A percentile compares a stretch with the other conserved stretches of the same genome.
Evolutionary conservation across 345 rosid species (phyloP).

Genomic region (Eucalyptus marginata): DNA sequence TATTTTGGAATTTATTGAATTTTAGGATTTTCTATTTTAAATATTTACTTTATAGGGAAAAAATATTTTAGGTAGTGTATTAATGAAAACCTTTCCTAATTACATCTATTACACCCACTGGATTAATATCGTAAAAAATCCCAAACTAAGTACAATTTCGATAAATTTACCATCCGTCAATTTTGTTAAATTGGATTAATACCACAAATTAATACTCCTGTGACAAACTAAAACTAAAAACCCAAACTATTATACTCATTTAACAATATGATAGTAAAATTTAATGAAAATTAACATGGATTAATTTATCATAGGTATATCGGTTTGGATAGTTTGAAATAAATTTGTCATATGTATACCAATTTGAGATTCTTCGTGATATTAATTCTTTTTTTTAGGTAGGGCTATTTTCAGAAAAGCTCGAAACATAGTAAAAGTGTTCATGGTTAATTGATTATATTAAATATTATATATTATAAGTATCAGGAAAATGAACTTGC

Average conservation of each 20-base stretch:
- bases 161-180: fast-evolving
- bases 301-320: no score
- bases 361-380: fast-evolving
- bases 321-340: fast-evolving
- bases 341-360: fast-evolving
- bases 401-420: fast-evolving
- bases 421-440: background rate
- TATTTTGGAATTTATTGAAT: background rate
- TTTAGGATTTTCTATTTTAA: background rate
- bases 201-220: fast-evolving
- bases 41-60: background rate
- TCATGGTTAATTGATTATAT: background rate
- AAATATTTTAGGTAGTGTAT: background rate
- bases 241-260: no score
- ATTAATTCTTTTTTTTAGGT: background rate
- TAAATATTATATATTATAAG: background rate
- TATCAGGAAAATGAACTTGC: background rate
- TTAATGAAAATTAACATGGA: fast-evolving
- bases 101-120: fast-evolving
- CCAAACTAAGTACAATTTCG: fast-evolving
- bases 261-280: no score
- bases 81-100: background rate
- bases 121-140: fast-evolving
- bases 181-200: no score
- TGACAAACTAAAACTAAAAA: fast-evolving